Evolutionary conservation across 305 asterid genomes (phyloP), one percentile per base, ranked within the genome.

Genomic region (Rubia balearica): DNA sequence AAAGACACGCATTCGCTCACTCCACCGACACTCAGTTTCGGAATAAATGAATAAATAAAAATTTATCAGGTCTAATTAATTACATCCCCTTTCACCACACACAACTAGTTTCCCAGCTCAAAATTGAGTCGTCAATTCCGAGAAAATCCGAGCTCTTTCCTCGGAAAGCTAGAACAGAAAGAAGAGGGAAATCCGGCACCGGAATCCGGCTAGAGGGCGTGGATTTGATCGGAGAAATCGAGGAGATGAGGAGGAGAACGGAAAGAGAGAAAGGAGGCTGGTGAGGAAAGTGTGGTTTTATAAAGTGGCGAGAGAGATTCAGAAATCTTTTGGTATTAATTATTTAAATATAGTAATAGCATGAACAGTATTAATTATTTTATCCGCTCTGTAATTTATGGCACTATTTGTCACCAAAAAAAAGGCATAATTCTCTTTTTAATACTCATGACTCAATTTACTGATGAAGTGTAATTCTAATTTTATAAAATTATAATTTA

Each of bases 191-290:
- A 64, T 40, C 24, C n/a, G 55, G 69, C 14, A 19, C 8, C 22
- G 27, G 49, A 8, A 16, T 8, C 55, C 36, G 53, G 62, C 8
- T 27, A 9, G 10, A 41, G 62, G 36, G 19, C 33, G 45, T 5
- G 45, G 71, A 65, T 53, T 42, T 70, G 71, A 30, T 55, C 71
- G 62, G 75, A 71, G 63, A 63, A 63, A 36, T 61, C 11, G 48
- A 62, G 60, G 24, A 61, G 36, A 12, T 11, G 41, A 1, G 46
- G 45, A 41, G 49, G 49, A 43, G 24, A 65, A 61, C 7, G 72
- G 73, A 40, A 13, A 48, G 48, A 21, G 46, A n/a, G 53, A 56
- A 62, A 63, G n/a, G 49, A 19, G 45, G 8, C 19, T 9, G 53
- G 66, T 2, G 59, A 38, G 61, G 24, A 65, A 65, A 36, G 69